Evolutionary conservation across 495 filamentous ascomycete genomes (phyloP).

Genomic region (Xylaria flabelliformis): DNA sequence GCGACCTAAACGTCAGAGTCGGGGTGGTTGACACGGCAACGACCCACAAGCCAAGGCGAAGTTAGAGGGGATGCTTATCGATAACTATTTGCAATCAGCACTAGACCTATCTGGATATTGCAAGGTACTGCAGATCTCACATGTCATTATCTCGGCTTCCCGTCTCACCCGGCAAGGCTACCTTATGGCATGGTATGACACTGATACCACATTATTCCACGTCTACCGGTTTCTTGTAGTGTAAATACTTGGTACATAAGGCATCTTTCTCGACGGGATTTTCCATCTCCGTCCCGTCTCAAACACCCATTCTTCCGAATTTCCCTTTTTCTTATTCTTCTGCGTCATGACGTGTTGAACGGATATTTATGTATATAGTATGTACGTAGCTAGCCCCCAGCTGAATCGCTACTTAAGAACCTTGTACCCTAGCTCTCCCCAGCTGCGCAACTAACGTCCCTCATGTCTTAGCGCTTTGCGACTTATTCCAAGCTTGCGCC

Average conservation of each 20-base stretch:
- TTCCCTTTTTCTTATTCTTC: neutral
- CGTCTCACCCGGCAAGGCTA: neutral
- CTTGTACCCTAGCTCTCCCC: neutral
- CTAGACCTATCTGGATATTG: no score
- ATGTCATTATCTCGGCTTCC: neutral
- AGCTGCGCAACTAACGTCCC: neutral
- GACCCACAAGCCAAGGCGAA: no score
- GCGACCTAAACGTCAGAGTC: slow-evolving; percentile 25
- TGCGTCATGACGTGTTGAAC: neutral
- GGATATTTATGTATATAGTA: neutral
- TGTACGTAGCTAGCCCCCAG: neutral
- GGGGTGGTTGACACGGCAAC: slow-evolving; percentile 39
- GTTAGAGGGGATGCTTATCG: neutral
- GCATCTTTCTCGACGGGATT: neutral
- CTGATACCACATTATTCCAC: neutral
- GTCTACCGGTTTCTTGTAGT: neutral
- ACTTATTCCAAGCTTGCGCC: neutral
- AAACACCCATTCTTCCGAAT: neutral
- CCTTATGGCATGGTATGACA: neutral
- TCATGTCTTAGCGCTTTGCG: neutral
- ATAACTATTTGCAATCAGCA: neutral
- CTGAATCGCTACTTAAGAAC: neutral
- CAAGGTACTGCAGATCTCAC: neutral
- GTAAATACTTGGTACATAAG: neutral
- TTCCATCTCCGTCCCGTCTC: neutral